Conservation (phyloP, 176 grass and related monocot genomes). For the Pontederia paniculata region DNA sequence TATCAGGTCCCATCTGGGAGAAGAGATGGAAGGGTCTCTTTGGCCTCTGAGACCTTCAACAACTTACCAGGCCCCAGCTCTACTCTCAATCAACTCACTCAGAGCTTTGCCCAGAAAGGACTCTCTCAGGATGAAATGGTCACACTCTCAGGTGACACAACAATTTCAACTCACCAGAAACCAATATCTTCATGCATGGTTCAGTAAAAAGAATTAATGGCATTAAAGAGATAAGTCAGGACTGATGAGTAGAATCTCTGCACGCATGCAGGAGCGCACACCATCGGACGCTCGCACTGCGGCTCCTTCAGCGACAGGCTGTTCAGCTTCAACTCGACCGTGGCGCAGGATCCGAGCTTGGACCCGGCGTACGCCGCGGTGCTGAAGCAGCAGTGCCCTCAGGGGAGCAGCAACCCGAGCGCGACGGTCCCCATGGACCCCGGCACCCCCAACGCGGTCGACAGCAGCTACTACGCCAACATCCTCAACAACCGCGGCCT, state of each 20-base stretch:
- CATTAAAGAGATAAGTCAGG: background rate
- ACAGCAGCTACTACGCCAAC: slow-evolving; percentile 60
- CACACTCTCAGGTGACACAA: slow-evolving; percentile 42
- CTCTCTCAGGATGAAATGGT: slow-evolving; percentile 62
- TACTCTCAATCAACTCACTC: slow-evolving; percentile 36
- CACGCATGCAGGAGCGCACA: slow-evolving; percentile 49
- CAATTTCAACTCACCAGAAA: background rate
- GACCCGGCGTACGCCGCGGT: slow-evolving; percentile 45
- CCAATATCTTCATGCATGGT: background rate
- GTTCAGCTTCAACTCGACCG: slow-evolving; percentile 26
- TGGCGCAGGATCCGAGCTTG: slow-evolving; percentile 45
- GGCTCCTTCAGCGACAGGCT: slow-evolving; percentile 66
- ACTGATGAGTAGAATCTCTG: background rate
- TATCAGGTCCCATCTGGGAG: slow-evolving; percentile 62
- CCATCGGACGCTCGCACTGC: slow-evolving; percentile 70
- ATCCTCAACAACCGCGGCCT: slow-evolving; percentile 58
- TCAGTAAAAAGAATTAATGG: background rate
- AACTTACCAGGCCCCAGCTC: slow-evolving; percentile 57
- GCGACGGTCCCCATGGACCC: slow-evolving; percentile 52
- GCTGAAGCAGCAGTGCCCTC: slow-evolving; percentile 51
- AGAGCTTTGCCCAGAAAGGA: slow-evolving; percentile 55
- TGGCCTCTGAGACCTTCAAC: slow-evolving; percentile 33
- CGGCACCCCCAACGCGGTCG: slow-evolving; percentile 46
- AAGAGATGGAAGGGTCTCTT: slow-evolving; percentile 47
- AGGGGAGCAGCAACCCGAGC: slow-evolving; percentile 1